Base-by-base conservation (phyloP, 441 rosid genomes). In the Euphorbia celastroides region DNA sequence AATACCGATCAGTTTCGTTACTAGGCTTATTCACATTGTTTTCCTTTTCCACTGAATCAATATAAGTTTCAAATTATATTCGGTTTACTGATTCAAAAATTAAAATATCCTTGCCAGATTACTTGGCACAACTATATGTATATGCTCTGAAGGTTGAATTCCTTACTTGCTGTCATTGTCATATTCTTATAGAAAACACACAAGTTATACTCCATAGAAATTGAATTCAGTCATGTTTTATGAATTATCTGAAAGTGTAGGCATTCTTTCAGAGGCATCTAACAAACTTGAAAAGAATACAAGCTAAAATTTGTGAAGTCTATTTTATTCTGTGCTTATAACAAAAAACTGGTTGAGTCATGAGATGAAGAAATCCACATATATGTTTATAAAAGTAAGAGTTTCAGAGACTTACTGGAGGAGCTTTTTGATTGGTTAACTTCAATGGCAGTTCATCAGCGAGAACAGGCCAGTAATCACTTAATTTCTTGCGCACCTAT, bases 401-500 rank as follows among this genome's bases (percentile, higher is more conserved):
- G 27, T n/a, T n/a, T 27, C 62, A 73, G 67, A 60, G 61, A 69
- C 68, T 60, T 69, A 89, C 93, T 62, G 75, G 67, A 64, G 71
- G 75, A 70, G 84, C 64, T 69, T 90, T 34, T 72, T 81, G 83
- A 79, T 77, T 71, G 14, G 84, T 82, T 75, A 89, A 76, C 71
- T 79, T 77, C 60, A 72, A 42, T n/a, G 97, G 88, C 70, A 92
- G 60, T 74, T 83, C 87, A 71, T 88, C 90, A 57, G 86, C 76
- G 65, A 94, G 94, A 67, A 74, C 51, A 60, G 91, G 84, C 99
- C 99, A 94, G 72, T 77, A 92, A 44, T 75, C 46, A 66, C 84
- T 78, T 72, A 94, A 74, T 71, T 77, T 71, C 64, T 72, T 75
- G 64, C 94, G 94, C 66, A 89, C 98, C 98, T 94, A 78, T 66